Evolutionary conservation across 257 asterid genomes (phyloP).

Genomic region (Voacanga thouarsii): DNA sequence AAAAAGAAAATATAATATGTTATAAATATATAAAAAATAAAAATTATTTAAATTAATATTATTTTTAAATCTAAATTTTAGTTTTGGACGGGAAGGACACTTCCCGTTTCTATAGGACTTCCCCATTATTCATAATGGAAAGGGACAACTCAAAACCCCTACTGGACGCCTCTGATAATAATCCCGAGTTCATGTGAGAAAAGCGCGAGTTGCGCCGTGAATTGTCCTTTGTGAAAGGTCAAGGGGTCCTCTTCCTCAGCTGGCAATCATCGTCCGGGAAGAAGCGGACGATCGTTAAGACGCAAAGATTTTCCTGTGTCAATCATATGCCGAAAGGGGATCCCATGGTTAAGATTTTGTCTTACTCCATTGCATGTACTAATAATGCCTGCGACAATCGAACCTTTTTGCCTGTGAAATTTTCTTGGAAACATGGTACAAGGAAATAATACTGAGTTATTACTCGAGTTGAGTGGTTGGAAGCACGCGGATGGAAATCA

Average conservation of each 20-base stretch:
- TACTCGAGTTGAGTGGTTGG: conserved; percentile 2
- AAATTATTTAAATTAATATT: too few species aligned
- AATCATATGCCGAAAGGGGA: neutral
- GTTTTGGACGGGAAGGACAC: too few species aligned
- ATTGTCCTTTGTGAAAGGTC: neutral
- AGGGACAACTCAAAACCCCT: conserved; percentile 2
- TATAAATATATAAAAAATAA: too few species aligned
- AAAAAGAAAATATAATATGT: too few species aligned
- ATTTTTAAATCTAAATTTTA: too few species aligned
- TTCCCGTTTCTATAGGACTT: too few species aligned
- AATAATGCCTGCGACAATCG: neutral
- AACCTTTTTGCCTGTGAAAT: neutral
- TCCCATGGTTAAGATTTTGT: conserved; percentile 6
- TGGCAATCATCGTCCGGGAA: neutral
- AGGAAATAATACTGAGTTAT: neutral
- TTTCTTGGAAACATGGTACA: neutral
- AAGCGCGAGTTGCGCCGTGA: conserved; percentile 22
- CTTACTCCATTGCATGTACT: neutral
- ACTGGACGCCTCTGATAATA: neutral
- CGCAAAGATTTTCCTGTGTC: neutral
- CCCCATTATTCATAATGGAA: neutral
- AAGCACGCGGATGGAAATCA: neutral
- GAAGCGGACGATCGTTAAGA: neutral
- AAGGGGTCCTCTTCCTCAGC: neutral
- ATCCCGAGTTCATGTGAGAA: neutral